phyloP scores from a whole-genome alignment of 306 rosid species.

The Elaeagnus macrophylla region DNA sequence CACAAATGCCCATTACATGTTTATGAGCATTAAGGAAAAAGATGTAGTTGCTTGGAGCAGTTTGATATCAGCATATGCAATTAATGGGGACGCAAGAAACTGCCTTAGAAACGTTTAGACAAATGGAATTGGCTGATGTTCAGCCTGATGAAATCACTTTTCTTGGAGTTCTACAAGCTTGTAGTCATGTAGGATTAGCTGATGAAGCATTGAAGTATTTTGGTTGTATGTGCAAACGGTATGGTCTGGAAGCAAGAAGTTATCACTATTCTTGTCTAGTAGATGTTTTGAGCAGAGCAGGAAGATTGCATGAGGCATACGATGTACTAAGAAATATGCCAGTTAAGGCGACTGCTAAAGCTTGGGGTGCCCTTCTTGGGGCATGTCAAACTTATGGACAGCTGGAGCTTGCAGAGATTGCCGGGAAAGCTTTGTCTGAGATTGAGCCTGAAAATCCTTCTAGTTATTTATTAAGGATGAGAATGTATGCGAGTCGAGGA shows the following conservation, averaged over 20 bases:
- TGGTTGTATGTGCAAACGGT: constrained; percentile 35
- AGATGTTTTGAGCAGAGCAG: constrained; percentile 68
- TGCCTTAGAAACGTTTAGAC: constrained; percentile 39
- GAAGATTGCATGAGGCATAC: constrained; percentile 63
- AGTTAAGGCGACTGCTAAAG: constrained; percentile 59
- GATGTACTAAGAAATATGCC: constrained; percentile 58
- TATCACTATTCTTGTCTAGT: constrained; percentile 77
- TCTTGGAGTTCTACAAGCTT: constrained; percentile 61
- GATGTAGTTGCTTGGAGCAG: constrained; percentile 78
- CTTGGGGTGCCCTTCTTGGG: constrained; percentile 79
- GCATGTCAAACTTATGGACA: constrained; percentile 67
- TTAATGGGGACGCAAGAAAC: constrained; percentile 57
- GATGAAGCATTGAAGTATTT: constrained; percentile 60
- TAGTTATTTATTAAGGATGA: constrained; percentile 44
- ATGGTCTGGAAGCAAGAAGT: constrained; percentile 47
- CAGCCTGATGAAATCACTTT: constrained; percentile 61
- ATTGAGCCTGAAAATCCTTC: constrained; percentile 76
- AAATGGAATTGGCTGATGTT: constrained; percentile 48
- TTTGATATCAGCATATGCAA: constrained; percentile 58
- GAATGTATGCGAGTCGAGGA: constrained; percentile 58
- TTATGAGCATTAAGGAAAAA: constrained; percentile 34
- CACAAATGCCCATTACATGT: constrained; percentile 24
- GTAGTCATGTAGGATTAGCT: constrained; percentile 65
- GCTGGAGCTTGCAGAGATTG: constrained; percentile 54
- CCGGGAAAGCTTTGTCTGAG: constrained; percentile 51